These are phyloP conservation scores for Daldinia eschscholtzii DNA, from an alignment of 2,329 filamentous ascomycete genomes.

Conservation along the genomic window DNA sequence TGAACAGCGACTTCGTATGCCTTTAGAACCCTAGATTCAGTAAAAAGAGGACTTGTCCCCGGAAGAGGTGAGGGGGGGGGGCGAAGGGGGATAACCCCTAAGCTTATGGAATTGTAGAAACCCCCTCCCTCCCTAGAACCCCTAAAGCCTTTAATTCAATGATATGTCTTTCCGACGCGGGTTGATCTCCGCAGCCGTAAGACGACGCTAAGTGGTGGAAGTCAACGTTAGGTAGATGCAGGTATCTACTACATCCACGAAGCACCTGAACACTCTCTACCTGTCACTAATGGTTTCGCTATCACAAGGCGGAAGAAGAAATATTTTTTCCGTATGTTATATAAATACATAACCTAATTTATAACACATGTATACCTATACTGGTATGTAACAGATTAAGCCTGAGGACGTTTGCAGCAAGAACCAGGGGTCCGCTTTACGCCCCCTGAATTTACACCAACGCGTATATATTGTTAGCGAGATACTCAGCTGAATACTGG, in stretches of 20 bases:
- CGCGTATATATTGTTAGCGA: neutral
- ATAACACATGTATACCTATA: neutral
- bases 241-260: too few species aligned
- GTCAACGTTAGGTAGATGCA: neutral
- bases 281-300: too few species aligned
- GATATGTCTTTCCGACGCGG: conserved; percentile 1
- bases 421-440: conserved; percentile 13
- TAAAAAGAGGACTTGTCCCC: neutral
- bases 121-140: neutral
- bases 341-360: neutral
- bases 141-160: neutral
- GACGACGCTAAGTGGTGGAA: conserved; percentile 3
- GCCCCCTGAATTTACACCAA: conserved; percentile 5
- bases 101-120: conserved; percentile 6
- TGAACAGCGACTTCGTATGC: neutral
- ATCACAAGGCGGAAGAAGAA: neutral
- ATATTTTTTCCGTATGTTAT: neutral
- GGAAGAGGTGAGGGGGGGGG: neutral
- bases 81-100: neutral
- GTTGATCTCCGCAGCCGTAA: conserved; percentile 10
- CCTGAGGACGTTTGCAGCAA: conserved; percentile 3
- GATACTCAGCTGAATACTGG: neutral
- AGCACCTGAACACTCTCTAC: too few species aligned
- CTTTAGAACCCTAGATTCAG: neutral
- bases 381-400: neutral